Conservation (phyloP, 2,329 filamentous ascomycete genomes). For the Diaporthe humulicola region DNA sequence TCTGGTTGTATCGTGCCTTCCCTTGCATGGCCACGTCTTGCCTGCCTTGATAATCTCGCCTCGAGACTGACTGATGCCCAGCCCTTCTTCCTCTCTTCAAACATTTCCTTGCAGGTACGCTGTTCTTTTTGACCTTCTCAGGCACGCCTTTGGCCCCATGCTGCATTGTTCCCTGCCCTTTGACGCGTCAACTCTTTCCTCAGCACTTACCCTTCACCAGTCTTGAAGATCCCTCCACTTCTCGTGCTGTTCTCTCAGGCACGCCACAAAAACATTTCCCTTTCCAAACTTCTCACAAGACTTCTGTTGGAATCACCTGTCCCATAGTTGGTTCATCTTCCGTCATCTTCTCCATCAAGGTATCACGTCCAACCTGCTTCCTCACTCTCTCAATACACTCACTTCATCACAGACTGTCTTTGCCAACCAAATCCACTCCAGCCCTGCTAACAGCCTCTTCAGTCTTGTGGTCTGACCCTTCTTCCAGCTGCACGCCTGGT, state of each 20-base stretch:
- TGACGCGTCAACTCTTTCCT: not conserved
- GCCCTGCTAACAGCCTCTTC: not conserved
- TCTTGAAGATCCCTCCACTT: not conserved
- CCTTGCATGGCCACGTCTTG: not conserved
- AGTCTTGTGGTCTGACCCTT: constrained; percentile 6
- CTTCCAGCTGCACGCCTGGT: not conserved
- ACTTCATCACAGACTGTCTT: not conserved
- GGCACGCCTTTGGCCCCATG: not conserved
- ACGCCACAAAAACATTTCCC: too few relatives aligned
- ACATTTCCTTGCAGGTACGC: not conserved
- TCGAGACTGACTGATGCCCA: not conserved
- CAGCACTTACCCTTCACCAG: not conserved
- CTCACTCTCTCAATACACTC: not conserved
- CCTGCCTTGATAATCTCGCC: not conserved
- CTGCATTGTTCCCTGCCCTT: not conserved
- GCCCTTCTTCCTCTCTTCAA: not conserved
- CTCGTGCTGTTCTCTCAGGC: not conserved
- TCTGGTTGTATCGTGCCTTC: not conserved
- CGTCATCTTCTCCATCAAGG: not conserved
- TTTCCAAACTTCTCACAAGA: not conserved
- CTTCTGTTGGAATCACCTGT: not conserved
- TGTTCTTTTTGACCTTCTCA: not conserved
- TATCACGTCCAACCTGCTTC: not conserved
- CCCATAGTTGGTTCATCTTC: not conserved
- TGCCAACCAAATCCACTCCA: not conserved